Base-by-base conservation (phyloP, 78 protist genomes). In the Thecamonas trahens region DNA sequence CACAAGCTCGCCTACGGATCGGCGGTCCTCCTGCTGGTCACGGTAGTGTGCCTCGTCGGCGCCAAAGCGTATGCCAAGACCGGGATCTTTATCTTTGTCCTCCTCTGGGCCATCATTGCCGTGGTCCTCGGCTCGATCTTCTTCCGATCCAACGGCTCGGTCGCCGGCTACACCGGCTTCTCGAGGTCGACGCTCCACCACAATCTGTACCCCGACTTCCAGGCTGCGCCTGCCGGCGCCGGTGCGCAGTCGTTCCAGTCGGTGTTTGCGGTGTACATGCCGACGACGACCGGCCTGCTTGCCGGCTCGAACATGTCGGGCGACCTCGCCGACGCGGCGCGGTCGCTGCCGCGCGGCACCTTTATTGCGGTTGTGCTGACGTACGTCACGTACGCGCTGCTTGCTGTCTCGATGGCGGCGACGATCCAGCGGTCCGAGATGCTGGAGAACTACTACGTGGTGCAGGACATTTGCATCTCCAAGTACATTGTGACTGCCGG, bases 271-370 rank as follows among this genome's bases (percentile, higher is more conserved):
- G n/a, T n/a, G n/a, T n/a, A n/a, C n/a, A n/a, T n/a, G n/a, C n/a
- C n/a, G n/a, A n/a, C n/a, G n/a, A n/a, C n/a, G n/a, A n/a, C n/a
- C n/a, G 91, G 91, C 28, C 58, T 87, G 37, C 20, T 82, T 63
- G 79, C 79, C 15, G 89, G 89, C 37, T 74, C 82, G 14, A 74
- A 79, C 62, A 70, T 83, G 32, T 47, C 72, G 26, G 93, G 89
- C 7, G 89, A 79, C 26, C 69, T 88, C 29, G n/a, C n/a, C n/a
- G n/a, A n/a, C n/a, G n/a, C n/a, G n/a, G n/a, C n/a, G n/a, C n/a
- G n/a, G n/a, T n/a, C n/a, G n/a, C n/a, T n/a, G n/a, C n/a, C n/a
- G n/a, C n/a, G n/a, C n/a, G n/a, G n/a, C n/a, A n/a, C n/a, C n/a
- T n/a, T n/a, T n/a, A n/a, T n/a, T n/a, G n/a, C n/a, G n/a, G n/a